Evolutionary conservation across 2,329 filamentous ascomycete genomes (phyloP).

Genomic region (Botrytis medusae): DNA sequence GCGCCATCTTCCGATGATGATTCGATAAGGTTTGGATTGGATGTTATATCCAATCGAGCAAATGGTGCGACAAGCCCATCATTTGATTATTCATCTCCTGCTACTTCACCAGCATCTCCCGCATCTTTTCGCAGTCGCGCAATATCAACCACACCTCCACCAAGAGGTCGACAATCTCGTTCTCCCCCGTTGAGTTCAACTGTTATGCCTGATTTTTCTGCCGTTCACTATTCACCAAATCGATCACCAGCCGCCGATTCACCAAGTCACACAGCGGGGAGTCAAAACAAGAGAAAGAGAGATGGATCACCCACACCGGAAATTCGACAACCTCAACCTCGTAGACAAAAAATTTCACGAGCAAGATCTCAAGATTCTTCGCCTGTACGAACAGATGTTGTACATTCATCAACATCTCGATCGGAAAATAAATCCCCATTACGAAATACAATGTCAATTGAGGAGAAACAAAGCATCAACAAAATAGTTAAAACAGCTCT

Average conservation of each 20-base stretch:
- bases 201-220: conserved; percentile 72
- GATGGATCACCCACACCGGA: conserved; percentile 32
- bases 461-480: conserved; percentile 85
- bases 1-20: conserved; percentile 59
- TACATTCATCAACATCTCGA: conserved; percentile 30
- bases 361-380: conserved; percentile 55
- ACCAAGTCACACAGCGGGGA: conserved; percentile 16
- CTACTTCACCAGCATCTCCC: conserved; percentile 63
- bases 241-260: conserved; percentile 44
- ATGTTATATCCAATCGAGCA: conserved; percentile 28
- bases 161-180: conserved; percentile 56
- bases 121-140: conserved; percentile 65
- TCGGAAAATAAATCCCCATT: conserved; percentile 64
- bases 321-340: conserved; percentile 38
- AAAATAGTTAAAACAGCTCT: conserved; percentile 82
- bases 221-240: conserved; percentile 71
- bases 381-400: conserved; percentile 53
- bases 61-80: conserved; percentile 39
- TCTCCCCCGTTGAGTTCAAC: conserved; percentile 71
- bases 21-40: conserved; percentile 34
- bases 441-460: conserved; percentile 66
- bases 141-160: conserved; percentile 68
- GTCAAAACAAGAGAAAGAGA: conserved; percentile 34
- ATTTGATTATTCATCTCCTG: conserved; percentile 59
- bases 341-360: conserved; percentile 38